These are phyloP conservation scores for Geotrichum europaeum DNA, from an alignment of 1,139 yeast species.

Conservation along the genomic window DNA sequence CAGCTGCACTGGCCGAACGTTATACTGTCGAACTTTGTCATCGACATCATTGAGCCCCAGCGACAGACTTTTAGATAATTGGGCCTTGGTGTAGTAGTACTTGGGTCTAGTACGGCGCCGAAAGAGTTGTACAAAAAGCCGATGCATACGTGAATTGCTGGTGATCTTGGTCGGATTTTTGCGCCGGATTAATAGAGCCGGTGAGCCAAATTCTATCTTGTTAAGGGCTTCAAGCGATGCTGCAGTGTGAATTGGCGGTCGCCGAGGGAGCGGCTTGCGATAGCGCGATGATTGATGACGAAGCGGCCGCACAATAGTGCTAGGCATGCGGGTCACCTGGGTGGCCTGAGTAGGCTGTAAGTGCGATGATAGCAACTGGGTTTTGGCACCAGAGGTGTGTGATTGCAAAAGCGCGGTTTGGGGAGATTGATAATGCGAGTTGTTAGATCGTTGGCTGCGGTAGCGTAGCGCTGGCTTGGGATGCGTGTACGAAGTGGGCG, in stretches of 20 bases:
- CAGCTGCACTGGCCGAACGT: slow-evolving; percentile 5
- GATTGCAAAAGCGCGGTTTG: background rate
- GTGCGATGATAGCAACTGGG: background rate
- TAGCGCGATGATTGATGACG: background rate
- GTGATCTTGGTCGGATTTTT: slow-evolving; percentile 21
- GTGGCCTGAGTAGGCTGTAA: background rate
- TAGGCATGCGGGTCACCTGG: background rate
- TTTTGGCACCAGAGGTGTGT: background rate
- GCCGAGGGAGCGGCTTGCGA: slow-evolving; percentile 1
- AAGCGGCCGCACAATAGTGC: background rate
- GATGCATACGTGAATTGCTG: slow-evolving; percentile 23
- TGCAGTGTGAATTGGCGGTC: slow-evolving; percentile 7
- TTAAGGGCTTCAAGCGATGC: slow-evolving; percentile 16
- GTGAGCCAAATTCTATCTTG: slow-evolving; percentile 15
- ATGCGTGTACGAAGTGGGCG: background rate
- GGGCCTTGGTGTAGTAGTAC: slow-evolving; percentile 22
- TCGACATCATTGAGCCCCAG: background rate
- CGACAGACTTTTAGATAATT: slow-evolving; percentile 13
- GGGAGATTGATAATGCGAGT: background rate
- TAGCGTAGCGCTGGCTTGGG: background rate
- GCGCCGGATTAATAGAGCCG: slow-evolving; percentile 18
- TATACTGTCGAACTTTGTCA: slow-evolving; percentile 3
- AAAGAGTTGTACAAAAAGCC: slow-evolving; percentile 23
- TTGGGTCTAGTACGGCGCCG: slow-evolving; percentile 21
- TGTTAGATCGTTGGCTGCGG: background rate